A percentile compares a stretch with the other conserved stretches of the same genome.
Conservation (phyloP, 1,284 basidiomycete genomes). For the Trichosporon sp. region DNA sequence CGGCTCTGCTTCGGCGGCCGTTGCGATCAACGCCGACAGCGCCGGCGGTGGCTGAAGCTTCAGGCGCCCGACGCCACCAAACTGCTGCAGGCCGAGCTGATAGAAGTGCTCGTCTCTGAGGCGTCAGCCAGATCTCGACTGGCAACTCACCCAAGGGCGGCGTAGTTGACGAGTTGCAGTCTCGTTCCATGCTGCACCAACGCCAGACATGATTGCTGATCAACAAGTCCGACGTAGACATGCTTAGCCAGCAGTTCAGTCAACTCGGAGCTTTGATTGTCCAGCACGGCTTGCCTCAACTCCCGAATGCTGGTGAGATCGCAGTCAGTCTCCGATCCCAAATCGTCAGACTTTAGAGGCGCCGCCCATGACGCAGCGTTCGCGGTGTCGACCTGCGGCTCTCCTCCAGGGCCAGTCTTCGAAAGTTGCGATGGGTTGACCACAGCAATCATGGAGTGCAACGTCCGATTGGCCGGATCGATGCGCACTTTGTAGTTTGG, state of each 20-base stretch:
- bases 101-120: constrained; percentile 89
- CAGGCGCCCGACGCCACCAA: constrained; percentile 71
- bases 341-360: constrained; percentile 47
- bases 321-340: constrained; percentile 67
- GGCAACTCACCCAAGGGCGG: constrained; percentile 62
- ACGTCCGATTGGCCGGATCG: constrained; percentile 75
- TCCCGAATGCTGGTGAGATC: constrained; percentile 69
- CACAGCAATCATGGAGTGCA: constrained; percentile 80
- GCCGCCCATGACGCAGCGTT: constrained; percentile 10
- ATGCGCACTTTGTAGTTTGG: constrained; percentile 92
- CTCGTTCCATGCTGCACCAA: constrained; percentile 83
- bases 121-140: background rate
- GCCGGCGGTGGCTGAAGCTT: constrained; percentile 76
- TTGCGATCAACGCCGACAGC: constrained; percentile 62
- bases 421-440: constrained; percentile 34
- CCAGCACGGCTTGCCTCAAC: constrained; percentile 59
- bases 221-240: constrained; percentile 89
- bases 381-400: constrained; percentile 28
- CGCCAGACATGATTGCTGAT: constrained; percentile 65
- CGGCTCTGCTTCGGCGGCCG: constrained; percentile 70
- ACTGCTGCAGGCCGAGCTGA: constrained; percentile 86
- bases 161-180: constrained; percentile 83
- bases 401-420: constrained; percentile 19
- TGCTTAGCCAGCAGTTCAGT: constrained; percentile 79
- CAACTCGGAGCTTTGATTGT: constrained; percentile 56